Base-by-base conservation (phyloP, 2,329 filamentous ascomycete species). In the Alternaria incomplexa region DNA sequence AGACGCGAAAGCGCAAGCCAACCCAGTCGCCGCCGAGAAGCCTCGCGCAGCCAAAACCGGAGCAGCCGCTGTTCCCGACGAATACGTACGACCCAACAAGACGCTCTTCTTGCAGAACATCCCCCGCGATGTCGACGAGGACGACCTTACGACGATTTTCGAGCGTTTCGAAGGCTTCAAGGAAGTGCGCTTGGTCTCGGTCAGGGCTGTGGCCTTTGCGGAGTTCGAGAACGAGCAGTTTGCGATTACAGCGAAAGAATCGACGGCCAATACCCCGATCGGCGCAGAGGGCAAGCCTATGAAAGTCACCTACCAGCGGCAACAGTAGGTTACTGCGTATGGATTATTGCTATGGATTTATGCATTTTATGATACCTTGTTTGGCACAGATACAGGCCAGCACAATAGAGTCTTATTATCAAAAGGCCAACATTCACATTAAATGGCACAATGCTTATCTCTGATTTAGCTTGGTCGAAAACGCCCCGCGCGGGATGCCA, bases 81-180 rank as follows among this genome's bases (percentile, higher is more conserved):
- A 99, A 82, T 98, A 97, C 80, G 88, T 98, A 5, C 95, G 95
- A 5, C 95, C 96, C 36, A 98, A 98, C 87, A 97, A 97, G 84
- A 97, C 93, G 70, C 87, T 99, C 36, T 97, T 98, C 83, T 85
- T 98, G 64, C 93, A 96, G 83, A 95, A 98, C 73, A 82, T 99
- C 36, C 94, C 96, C 9, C 92, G 95, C 67, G 91, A 93, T 68
- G 93, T 92, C 81, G 91, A 92, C 79, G 89, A 92, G 74, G 93
- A 97, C 67, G 88, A 86, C 23, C 87, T 99, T 58, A 91, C 89
- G 0, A 85, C 86, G 30, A 89, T 98, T 65, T 99, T 98, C 82
- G 89, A 89, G 54, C 90, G 91, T 52, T 99, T 96, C 83, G 92
- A 97, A 66, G 95, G 95, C 25, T 97, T 99, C 85, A 91, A 91